These are phyloP conservation scores for Nemophila menziesii DNA, from an alignment of 257 asterid genomes.

Conservation along the genomic window DNA sequence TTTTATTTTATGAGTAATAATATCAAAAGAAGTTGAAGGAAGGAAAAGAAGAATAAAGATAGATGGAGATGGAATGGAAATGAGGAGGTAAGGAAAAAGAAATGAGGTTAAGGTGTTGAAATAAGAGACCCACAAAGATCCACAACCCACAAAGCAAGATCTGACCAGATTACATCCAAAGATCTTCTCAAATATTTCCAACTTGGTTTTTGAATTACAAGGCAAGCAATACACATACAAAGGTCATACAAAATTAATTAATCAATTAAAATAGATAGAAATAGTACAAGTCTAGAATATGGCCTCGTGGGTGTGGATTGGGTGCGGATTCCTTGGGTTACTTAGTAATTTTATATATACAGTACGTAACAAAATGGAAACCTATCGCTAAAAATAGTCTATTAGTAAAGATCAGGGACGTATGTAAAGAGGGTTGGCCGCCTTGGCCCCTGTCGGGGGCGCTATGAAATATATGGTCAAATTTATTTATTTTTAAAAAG, in stretches of 20 bases:
- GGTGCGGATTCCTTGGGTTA: not conserved
- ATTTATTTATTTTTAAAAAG: no score
- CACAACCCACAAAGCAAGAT: constrained; percentile 76
- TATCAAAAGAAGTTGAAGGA: constrained; percentile 3
- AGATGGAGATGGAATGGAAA: not conserved
- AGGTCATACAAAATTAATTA: not conserved
- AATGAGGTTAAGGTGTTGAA: constrained; percentile 21
- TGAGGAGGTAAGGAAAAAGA: not conserved
- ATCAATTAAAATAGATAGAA: constrained; percentile 6
- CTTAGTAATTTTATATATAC: no score
- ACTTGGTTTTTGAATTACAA: constrained; percentile 52
- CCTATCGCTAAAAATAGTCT: no score
- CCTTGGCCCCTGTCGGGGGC: no score
- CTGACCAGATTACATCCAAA: constrained; percentile 55
- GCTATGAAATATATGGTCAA: no score
- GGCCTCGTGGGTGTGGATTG: constrained; percentile 11
- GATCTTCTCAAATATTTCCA: constrained; percentile 23
- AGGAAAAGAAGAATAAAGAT: constrained; percentile 6
- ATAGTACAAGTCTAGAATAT: constrained; percentile 20
- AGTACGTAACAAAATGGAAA: no score
- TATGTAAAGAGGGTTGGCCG: no score
- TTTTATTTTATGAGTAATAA: not conserved
- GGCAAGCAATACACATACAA: constrained; percentile 40
- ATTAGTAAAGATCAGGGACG: no score
- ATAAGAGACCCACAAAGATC: constrained; percentile 53